Evolutionary conservation across 306 rosid species (phyloP).

Genomic region (Styphnolobium japonicum): DNA sequence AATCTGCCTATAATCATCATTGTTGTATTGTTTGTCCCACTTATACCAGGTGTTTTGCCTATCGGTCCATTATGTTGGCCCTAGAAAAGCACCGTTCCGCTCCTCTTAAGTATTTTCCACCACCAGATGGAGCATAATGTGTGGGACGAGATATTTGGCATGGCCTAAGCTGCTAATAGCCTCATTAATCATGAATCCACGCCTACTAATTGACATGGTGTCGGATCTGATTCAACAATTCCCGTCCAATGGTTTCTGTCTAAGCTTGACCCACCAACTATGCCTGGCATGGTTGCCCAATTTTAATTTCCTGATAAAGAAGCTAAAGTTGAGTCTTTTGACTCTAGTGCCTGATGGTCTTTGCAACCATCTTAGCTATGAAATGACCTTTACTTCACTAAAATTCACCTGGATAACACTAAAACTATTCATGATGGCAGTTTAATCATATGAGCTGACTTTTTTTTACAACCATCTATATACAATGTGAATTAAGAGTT

Average conservation of each 20-base stretch:
- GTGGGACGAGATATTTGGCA: neutral
- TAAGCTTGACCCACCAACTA: too few relatives aligned
- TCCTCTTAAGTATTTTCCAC: neutral
- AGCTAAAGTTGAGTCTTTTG: too few relatives aligned
- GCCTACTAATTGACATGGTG: too few relatives aligned
- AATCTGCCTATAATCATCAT: neutral
- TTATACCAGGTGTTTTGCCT: neutral
- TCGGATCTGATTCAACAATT: neutral
- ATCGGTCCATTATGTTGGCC: constrained; percentile 2
- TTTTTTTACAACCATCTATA: neutral
- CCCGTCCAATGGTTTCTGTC: neutral
- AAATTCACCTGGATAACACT: too few relatives aligned
- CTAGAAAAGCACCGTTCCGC: neutral
- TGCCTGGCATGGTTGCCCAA: too few relatives aligned
- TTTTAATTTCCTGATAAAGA: neutral
- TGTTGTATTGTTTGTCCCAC: neutral
- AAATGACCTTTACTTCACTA: neutral
- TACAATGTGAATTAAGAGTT: too few relatives aligned
- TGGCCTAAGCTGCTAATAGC: neutral
- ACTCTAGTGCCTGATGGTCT: too few relatives aligned
- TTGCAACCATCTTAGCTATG: neutral
- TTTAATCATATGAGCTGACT: neutral
- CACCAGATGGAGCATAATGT: neutral
- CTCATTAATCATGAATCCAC: neutral
- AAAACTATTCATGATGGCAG: too few relatives aligned